phyloP scores from a whole-genome alignment of 495 filamentous ascomycete genomes.

The Penicillium riverlandense region DNA sequence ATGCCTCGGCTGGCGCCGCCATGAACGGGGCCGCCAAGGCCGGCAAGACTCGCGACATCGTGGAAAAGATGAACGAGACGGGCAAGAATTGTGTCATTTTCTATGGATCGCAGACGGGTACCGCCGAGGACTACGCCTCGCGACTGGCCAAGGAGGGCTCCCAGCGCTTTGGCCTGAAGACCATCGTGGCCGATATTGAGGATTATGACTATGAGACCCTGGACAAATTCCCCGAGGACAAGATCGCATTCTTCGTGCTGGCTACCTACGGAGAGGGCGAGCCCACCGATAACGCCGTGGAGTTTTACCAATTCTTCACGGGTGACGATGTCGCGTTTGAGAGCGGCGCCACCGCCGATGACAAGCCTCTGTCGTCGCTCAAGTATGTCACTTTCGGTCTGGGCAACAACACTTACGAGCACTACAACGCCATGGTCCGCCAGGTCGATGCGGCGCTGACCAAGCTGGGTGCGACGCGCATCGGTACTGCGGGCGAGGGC shows the following conservation, averaged over 20 bases:
- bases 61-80: constrained; percentile 92
- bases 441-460: constrained; percentile 72
- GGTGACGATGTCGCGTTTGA: constrained; percentile 77
- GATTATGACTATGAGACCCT: constrained; percentile 97
- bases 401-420: constrained; percentile 98
- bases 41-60: constrained; percentile 84
- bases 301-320: constrained; percentile 95
- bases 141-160: constrained; percentile 94
- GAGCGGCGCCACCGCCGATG: constrained; percentile 52
- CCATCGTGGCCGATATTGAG: constrained; percentile 96
- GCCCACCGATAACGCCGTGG: constrained; percentile 96
- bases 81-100: constrained; percentile 98
- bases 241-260: constrained; percentile 89
- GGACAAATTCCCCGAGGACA: constrained; percentile 80
- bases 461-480: constrained; percentile 74
- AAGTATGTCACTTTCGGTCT: constrained; percentile 95
- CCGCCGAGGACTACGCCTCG: constrained; percentile 98
- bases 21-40: constrained; percentile 65
- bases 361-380: constrained; percentile 72
- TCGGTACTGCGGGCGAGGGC: constrained; percentile 87
- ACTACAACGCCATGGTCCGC: constrained; percentile 98
- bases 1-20: constrained; percentile 60
- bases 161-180: constrained; percentile 92
- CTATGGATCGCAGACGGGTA: constrained; percentile 97
- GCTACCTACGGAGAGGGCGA: constrained; percentile 98